These are phyloP conservation scores for Meyerozyma elateridarum DNA, from an alignment of 1,139 yeast species.

Conservation along the genomic window DNA sequence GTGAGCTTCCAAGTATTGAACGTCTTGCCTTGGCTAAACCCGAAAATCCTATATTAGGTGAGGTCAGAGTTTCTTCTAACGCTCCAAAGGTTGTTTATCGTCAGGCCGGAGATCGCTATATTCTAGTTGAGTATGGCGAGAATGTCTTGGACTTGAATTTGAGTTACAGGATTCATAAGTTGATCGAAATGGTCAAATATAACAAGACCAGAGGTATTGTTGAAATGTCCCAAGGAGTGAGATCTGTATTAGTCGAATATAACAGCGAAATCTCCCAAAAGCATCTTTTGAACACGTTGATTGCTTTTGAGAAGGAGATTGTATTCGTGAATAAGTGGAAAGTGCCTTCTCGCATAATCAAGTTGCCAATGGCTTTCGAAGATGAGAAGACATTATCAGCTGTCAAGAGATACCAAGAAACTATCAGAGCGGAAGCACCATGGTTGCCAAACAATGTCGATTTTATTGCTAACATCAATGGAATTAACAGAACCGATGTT, in stretches of 20 bases:
- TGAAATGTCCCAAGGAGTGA: slow-evolving; percentile 96
- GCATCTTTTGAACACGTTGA: slow-evolving; percentile 56
- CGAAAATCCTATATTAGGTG: slow-evolving; percentile 59
- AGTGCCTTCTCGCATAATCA: slow-evolving; percentile 75
- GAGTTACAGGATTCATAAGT: slow-evolving; percentile 77
- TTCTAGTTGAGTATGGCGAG: slow-evolving; percentile 89
- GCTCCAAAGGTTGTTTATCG: slow-evolving; percentile 79
- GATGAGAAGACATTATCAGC: slow-evolving; percentile 85
- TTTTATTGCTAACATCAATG: slow-evolving; percentile 85
- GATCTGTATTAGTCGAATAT: slow-evolving; percentile 86
- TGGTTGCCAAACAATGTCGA: slow-evolving; percentile 98
- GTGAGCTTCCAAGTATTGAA: slow-evolving; percentile 36
- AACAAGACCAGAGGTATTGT: slow-evolving; percentile 72
- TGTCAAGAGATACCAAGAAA: slow-evolving; percentile 85
- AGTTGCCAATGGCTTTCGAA: slow-evolving; percentile 94
- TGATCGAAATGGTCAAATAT: slow-evolving; percentile 66
- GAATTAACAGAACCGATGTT: slow-evolving; percentile 69
- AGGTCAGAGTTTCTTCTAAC: slow-evolving; percentile 40
- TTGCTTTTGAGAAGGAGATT: slow-evolving; percentile 72
- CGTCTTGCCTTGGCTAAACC: slow-evolving; percentile 33
- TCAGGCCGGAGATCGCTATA: slow-evolving; percentile 94
- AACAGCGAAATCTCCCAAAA: slow-evolving; percentile 62
- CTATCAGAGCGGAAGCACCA: slow-evolving; percentile 89
- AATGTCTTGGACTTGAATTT: slow-evolving; percentile 79
- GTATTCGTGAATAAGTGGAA: slow-evolving; percentile 75